These are phyloP conservation scores for Didymella keratinophila DNA, from an alignment of 2,329 filamentous ascomycete genomes.

Conservation along the genomic window DNA sequence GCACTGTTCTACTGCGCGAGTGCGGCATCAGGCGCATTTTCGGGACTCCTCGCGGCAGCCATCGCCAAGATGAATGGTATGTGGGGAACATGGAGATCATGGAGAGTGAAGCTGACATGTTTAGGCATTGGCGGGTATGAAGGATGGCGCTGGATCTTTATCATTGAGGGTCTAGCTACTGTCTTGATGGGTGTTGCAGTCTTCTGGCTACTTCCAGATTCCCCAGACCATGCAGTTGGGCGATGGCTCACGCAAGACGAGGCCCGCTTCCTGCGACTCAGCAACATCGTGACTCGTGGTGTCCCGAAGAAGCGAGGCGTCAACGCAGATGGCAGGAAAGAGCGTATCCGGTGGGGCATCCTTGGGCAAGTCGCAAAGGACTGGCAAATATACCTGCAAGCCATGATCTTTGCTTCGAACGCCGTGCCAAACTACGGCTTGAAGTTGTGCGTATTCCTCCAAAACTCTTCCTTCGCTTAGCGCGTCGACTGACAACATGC, in stretches of 20 bases:
- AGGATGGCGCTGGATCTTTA: slow-evolving; percentile 41
- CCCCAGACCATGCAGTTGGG: slow-evolving; percentile 30
- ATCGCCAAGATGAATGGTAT: slow-evolving; percentile 65
- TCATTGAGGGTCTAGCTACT: slow-evolving; percentile 25
- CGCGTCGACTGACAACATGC: neutral
- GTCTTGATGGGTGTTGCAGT: slow-evolving; percentile 20
- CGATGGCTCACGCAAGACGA: slow-evolving; percentile 39
- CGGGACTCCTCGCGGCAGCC: slow-evolving; percentile 60
- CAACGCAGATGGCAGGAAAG: slow-evolving; percentile 27
- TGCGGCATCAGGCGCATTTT: slow-evolving; percentile 64
- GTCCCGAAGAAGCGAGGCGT: slow-evolving; percentile 18
- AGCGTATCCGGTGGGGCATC: slow-evolving; percentile 25
- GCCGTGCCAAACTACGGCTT: slow-evolving; percentile 48
- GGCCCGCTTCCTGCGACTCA: slow-evolving; percentile 21
- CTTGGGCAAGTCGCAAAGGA: slow-evolving; percentile 54
- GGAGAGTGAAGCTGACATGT: too few species aligned
- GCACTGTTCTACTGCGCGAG: slow-evolving; percentile 66
- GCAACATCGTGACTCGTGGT: slow-evolving; percentile 27
- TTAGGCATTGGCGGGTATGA: slow-evolving; percentile 49
- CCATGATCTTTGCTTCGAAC: slow-evolving; percentile 49
- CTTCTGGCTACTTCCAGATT: slow-evolving; percentile 26
- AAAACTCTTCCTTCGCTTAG: too few species aligned
- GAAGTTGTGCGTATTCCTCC: slow-evolving; percentile 35
- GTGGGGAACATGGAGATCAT: too few species aligned
- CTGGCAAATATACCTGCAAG: slow-evolving; percentile 58